Conservation (phyloP, 1,284 basidiomycete genomes). For the Amylostereum chailletii region DNA sequence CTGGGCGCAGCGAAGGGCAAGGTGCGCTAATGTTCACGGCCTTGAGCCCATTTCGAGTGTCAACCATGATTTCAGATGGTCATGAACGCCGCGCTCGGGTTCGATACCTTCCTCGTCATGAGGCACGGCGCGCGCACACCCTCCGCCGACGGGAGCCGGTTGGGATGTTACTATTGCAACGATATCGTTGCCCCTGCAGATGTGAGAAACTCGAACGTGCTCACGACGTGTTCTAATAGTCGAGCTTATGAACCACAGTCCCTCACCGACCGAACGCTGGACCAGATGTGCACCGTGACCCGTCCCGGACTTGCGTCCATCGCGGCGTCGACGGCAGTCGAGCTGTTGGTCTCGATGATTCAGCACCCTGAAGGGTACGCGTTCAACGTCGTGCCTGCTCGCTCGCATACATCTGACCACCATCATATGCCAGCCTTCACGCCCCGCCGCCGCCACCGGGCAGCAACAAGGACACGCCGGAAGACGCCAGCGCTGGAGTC, state of each 20-base stretch:
- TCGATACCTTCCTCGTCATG: constrained; percentile 97
- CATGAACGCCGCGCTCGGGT: constrained; percentile 92
- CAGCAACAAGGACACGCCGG: constrained; percentile 23
- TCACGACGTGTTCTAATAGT: neutral
- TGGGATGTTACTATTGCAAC: constrained; percentile 98
- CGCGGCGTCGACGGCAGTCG: constrained; percentile 86
- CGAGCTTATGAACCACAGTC: constrained; percentile 44
- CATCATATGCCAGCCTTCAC: constrained; percentile 36
- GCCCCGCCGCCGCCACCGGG: constrained; percentile 44
- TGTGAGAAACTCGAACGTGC: constrained; percentile 38
- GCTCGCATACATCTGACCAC: neutral
- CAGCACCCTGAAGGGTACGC: constrained; percentile 85
- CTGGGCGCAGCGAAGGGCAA: constrained; percentile 79
- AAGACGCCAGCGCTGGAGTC: constrained; percentile 38
- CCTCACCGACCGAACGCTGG: constrained; percentile 87
- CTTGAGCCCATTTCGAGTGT: neutral
- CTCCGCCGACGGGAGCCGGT: constrained; percentile 25
- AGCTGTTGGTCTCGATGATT: constrained; percentile 81
- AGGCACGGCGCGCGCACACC: constrained; percentile 73
- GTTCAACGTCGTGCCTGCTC: neutral
- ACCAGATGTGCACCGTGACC: constrained; percentile 99
- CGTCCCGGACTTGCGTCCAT: constrained; percentile 93
- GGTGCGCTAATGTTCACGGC: constrained; percentile 30
- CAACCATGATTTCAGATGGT: constrained; percentile 52
- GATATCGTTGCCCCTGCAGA: constrained; percentile 96